phyloP scores from a whole-genome alignment of 2,329 filamentous ascomycete species.

The Verticillium nonalfalfae region DNA sequence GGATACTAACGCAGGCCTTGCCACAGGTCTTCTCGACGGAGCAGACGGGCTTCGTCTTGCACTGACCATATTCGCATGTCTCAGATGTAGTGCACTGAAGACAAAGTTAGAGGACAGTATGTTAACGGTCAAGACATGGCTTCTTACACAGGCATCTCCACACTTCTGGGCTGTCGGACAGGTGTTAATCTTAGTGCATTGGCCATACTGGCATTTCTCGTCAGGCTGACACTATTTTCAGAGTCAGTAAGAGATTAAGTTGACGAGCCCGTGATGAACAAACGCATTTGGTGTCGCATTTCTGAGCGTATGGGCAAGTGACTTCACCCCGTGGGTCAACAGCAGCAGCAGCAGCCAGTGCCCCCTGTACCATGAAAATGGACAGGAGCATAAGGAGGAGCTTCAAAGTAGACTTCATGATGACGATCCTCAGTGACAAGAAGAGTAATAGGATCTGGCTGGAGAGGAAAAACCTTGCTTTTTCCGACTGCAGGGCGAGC shows the following conservation, averaged over 20 bases:
- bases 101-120: not conserved
- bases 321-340: not conserved
- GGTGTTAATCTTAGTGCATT: not conserved
- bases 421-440: not conserved
- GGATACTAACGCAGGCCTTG: not conserved
- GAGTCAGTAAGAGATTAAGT: not conserved
- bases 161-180: not conserved
- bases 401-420: constrained; percentile 1
- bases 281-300: not conserved
- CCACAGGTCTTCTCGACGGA: not conserved
- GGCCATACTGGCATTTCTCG: not conserved
- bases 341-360: not conserved
- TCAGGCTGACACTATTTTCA: not conserved
- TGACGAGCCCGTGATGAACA: not conserved
- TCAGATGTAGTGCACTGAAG: not conserved
- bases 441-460: not conserved
- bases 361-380: constrained; percentile 2
- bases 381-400: not conserved
- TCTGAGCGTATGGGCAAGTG: not conserved
- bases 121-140: not conserved
- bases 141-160: not conserved
- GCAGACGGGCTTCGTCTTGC: not conserved
- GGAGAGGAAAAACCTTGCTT: not conserved
- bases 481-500: too few species aligned
- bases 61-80: not conserved